Evolutionary conservation across 2,329 filamentous ascomycete species (phyloP), one percentile per base, ranked within the genome.

Genomic region (Talaromyces sp.): DNA sequence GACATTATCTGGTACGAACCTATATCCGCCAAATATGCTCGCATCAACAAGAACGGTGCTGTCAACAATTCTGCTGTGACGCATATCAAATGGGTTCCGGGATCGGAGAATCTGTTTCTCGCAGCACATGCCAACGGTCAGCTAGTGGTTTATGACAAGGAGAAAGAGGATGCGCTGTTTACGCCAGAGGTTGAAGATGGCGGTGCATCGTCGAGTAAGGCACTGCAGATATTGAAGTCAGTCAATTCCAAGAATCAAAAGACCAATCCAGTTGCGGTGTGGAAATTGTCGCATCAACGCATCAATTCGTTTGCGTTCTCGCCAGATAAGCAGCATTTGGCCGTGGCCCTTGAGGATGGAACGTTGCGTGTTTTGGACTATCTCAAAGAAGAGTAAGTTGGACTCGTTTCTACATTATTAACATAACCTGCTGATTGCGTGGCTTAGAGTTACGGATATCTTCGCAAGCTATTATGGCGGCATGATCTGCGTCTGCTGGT

Each of bases 1-100:
- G 95, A 99, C 76, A 93, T 99, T 57, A 94, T 99, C 68, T 99
- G 95, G 95, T 98, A 95, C 83, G 95, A 99, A 78, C 93, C 95
- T 11, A 91, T 97, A 73, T 94, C 93, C 45, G 94, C 98, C 73
- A 93, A 96, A 75, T 99, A 99, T 77, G 91, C 92, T 3, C 89
- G 95, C 22, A 84, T 99, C 72, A 99, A 99, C 75, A 99, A 99
- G 80, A 98, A 98, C 76, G 94, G 94, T 27, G 86, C 90, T 64
- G 96, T 98, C 77, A 97, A 96, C 72, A 85, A 86, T 60, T 92
- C 91, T 0, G 89, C 94, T 0, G 90, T 98, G 2, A 90, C 91
- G 0, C 88, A 94, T 67, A 96, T 99, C 69, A 87, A 87, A 73
- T 99, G 95, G 95, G 87, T 99, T 63, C 95, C 95, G 0, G 91